Percentiles rank a stretch among this genome's conserved stretches.
Conservation (phyloP, 2,329 filamentous ascomycete genomes). For the Sarocladiaceae sp. region DNA sequence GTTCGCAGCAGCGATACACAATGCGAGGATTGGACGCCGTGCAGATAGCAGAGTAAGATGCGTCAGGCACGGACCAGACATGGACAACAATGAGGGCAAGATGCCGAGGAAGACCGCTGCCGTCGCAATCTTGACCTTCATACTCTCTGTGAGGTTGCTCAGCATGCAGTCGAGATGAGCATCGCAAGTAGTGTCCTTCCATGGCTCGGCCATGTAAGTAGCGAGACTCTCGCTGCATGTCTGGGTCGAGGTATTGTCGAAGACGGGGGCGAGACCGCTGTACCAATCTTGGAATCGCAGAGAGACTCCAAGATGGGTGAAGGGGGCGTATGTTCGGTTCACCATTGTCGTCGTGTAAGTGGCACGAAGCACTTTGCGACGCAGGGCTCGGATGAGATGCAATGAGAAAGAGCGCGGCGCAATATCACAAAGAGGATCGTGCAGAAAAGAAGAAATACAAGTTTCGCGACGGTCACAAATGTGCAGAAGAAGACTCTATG, state of each 20-base stretch:
- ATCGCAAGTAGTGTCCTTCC: background rate
- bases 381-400: no score
- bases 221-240: background rate
- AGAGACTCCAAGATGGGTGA: background rate
- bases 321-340: no score
- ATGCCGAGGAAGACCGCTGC: constrained; percentile 6
- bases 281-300: background rate
- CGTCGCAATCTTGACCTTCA: constrained; percentile 7
- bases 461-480: no score
- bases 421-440: no score
- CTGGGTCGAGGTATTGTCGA: background rate
- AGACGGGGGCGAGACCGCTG: background rate
- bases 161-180: constrained; percentile 8
- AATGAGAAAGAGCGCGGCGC: no score
- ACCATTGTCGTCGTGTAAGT: no score
- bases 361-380: no score
- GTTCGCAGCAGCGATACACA: background rate
- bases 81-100: background rate
- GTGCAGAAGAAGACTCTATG: no score
- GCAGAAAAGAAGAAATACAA: no score
- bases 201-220: background rate
- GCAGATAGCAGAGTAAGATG: constrained; percentile 1
- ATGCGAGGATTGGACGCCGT: background rate
- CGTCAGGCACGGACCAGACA: constrained; percentile 1
- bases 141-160: background rate